Percentiles rank a stretch among this genome's conserved stretches.
These are phyloP conservation scores for Erigeron philadelphicus DNA, from an alignment of 140 eudicot species.

Conservation along the genomic window DNA sequence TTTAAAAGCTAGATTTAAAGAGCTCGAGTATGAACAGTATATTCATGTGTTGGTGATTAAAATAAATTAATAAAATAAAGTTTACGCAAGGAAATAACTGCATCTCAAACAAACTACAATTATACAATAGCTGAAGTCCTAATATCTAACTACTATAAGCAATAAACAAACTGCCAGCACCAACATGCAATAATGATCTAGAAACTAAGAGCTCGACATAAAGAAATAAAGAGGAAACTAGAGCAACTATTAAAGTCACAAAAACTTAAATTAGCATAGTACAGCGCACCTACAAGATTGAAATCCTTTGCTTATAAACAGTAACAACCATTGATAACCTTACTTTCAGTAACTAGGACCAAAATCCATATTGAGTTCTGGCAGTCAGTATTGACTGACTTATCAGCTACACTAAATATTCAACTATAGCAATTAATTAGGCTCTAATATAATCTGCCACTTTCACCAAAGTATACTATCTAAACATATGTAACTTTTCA, in stretches of 20 bases:
- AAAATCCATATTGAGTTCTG: not conserved
- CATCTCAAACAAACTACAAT: slow-evolving; percentile 1
- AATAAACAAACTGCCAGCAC: not conserved
- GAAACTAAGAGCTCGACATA: not conserved
- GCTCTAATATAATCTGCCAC: not conserved
- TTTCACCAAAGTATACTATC: not conserved
- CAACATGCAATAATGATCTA: not conserved
- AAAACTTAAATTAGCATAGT: not conserved
- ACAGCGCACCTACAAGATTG: not conserved
- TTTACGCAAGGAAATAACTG: not conserved
- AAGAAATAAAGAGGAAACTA: not conserved
- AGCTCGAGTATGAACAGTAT: not conserved
- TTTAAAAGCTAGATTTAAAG: not conserved
- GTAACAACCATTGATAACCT: not conserved
- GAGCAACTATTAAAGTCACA: not conserved
- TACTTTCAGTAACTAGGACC: not conserved
- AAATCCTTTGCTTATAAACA: not conserved
- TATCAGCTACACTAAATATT: not conserved
- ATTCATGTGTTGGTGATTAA: not conserved
- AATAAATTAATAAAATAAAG: not conserved
- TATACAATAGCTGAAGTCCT: not conserved
- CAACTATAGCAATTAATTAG: not conserved
- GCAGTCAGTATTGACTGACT: not conserved
- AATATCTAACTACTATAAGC: not conserved
- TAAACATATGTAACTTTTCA: not conserved